phyloP scores from a whole-genome alignment of 495 filamentous ascomycete genomes.

The Aspergillus kassunensis region DNA sequence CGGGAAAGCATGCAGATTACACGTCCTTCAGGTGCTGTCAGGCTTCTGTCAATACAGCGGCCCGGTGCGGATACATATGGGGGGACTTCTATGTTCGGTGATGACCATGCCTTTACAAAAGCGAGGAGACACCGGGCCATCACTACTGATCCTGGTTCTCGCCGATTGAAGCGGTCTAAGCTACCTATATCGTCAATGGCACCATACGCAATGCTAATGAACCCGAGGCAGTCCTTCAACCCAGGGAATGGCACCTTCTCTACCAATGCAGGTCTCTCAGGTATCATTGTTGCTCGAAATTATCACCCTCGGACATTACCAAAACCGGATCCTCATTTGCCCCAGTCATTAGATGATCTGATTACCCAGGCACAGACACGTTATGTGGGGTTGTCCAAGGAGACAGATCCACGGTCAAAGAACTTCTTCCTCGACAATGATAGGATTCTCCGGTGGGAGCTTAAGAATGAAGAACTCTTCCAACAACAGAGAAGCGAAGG shows the following conservation, averaged over 20 bases:
- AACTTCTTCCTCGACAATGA: conserved; percentile 26
- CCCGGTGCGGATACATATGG: conserved; percentile 16
- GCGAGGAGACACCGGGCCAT: not conserved
- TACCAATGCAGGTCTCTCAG: conserved; percentile 25
- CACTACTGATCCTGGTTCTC: not conserved
- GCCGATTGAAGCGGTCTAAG: conserved; percentile 17
- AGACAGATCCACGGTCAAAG: conserved; percentile 14
- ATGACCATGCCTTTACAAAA: not conserved
- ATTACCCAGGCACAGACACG: conserved; percentile 16
- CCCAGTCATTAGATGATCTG: conserved; percentile 29
- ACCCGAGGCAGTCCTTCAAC: conserved; percentile 42
- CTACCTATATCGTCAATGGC: conserved; percentile 25
- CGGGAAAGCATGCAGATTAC: conserved; percentile 7
- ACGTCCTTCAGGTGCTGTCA: conserved; percentile 19
- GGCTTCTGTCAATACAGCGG: conserved; percentile 32
- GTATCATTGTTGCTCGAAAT: conserved; percentile 4
- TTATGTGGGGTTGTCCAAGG: conserved; percentile 4
- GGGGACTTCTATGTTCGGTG: conserved; percentile 26
- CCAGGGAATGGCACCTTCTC: conserved; percentile 43
- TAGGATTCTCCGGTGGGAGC: conserved; percentile 36
- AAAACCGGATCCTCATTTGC: conserved; percentile 11
- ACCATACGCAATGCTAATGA: conserved; percentile 43
- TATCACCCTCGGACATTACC: not conserved
- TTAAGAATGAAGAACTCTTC: conserved; percentile 31
- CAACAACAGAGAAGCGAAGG: conserved; percentile 18